A percentile compares a stretch with the other conserved stretches of the same genome.
phyloP scores from a whole-genome alignment of 768 basidiomycete genomes.

The Lactifluus subvellereus region DNA sequence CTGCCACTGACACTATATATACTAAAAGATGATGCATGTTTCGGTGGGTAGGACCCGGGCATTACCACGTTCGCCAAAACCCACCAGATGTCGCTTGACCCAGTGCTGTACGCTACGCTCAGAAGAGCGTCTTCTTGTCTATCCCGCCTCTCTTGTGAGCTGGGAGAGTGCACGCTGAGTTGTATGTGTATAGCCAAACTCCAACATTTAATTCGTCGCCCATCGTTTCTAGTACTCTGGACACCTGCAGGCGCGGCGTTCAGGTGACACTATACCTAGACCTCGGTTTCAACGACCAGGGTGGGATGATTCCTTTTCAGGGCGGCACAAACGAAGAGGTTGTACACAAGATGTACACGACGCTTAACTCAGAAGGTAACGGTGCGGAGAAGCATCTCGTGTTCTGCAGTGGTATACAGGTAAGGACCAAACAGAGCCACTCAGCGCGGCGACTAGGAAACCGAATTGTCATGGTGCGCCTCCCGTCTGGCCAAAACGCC shows the following conservation, averaged over 20 bases:
- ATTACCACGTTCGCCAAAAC: constrained; percentile 39
- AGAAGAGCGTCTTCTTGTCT: constrained; percentile 58
- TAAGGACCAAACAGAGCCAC: constrained; percentile 55
- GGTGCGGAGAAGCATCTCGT: constrained; percentile 43
- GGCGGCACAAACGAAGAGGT: constrained; percentile 73
- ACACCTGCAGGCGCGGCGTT: constrained; percentile 55
- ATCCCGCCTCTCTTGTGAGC: constrained; percentile 20
- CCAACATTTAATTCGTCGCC: constrained; percentile 67
- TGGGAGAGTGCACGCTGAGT: not conserved
- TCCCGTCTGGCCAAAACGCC: not conserved
- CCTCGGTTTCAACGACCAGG: constrained; percentile 51
- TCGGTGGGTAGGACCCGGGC: constrained; percentile 37
- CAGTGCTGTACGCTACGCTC: constrained; percentile 53
- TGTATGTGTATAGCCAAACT: constrained; percentile 43
- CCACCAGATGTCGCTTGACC: constrained; percentile 68
- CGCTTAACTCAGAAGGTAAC: constrained; percentile 39
- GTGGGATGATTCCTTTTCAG: constrained; percentile 50
- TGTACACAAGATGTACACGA: constrained; percentile 49
- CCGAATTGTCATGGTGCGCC: constrained; percentile 58
- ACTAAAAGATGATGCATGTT: not conserved
- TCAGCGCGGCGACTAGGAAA: constrained; percentile 59
- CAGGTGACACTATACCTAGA: constrained; percentile 56
- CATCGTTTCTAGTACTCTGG: constrained; percentile 51
- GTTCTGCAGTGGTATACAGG: constrained; percentile 49
- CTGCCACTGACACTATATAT: not conserved